Conservation (phyloP, 768 basidiomycete genomes). For the Pleurotus eryngii region DNA sequence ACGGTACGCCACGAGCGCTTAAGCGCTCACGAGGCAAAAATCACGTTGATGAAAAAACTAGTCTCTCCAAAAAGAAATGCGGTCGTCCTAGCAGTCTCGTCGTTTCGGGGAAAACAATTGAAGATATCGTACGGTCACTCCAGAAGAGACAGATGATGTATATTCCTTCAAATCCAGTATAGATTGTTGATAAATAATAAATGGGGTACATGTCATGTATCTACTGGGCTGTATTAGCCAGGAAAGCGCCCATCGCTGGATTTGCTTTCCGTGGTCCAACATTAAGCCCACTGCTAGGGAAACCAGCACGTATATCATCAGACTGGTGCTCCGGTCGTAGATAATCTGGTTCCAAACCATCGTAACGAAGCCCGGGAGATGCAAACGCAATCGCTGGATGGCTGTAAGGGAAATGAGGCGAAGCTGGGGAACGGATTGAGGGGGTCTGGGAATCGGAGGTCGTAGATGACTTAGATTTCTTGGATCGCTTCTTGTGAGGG, state of each 20-base stretch:
- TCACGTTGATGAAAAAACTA: too few relatives aligned
- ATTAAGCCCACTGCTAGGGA: neutral
- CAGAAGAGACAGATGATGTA: too few relatives aligned
- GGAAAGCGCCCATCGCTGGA: slow-evolving; percentile 31
- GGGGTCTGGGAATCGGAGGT: slow-evolving; percentile 44
- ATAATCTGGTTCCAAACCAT: neutral
- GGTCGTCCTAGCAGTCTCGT: too few relatives aligned
- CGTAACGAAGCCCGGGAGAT: neutral
- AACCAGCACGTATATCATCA: slow-evolving; percentile 26
- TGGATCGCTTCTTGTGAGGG: slow-evolving; percentile 8
- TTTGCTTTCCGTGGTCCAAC: neutral
- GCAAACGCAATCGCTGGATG: slow-evolving; percentile 12
- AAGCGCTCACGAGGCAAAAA: too few relatives aligned
- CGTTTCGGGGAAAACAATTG: too few relatives aligned
- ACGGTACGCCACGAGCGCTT: too few relatives aligned
- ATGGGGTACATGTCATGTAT: too few relatives aligned
- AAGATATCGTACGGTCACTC: too few relatives aligned
- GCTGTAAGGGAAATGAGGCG: slow-evolving; percentile 26
- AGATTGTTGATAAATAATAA: too few relatives aligned
- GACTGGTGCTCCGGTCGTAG: slow-evolving; percentile 16
- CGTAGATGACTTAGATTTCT: slow-evolving; percentile 24
- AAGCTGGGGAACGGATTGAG: slow-evolving; percentile 39
- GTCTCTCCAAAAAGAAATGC: too few relatives aligned
- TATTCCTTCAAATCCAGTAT: too few relatives aligned
- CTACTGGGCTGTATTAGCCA: slow-evolving; percentile 24